Evolutionary conservation across 2,329 filamentous ascomycete species (phyloP).

Genomic region (Ascochyta fabae): DNA sequence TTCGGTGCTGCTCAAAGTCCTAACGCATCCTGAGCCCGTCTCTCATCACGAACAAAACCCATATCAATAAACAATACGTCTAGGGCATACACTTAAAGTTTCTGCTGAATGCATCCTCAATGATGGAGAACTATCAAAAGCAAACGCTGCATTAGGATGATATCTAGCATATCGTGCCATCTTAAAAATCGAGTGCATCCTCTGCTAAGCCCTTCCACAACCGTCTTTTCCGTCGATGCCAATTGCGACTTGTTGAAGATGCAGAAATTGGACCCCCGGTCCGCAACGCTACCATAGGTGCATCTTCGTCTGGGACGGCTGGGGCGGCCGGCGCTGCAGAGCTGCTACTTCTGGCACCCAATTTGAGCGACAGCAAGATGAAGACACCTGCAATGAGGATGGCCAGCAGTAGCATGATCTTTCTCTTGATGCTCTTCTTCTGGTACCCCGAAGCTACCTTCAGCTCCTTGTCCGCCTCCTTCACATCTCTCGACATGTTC

Average conservation of each 20-base stretch:
- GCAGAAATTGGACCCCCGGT: constrained; percentile 24
- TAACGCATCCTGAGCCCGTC: neutral
- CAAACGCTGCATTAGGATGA: constrained; percentile 18
- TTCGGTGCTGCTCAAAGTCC: neutral
- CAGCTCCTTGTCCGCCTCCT: constrained; percentile 90
- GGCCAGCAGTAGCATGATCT: constrained; percentile 87
- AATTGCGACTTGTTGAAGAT: constrained; percentile 33
- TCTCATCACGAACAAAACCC: too few relatives aligned
- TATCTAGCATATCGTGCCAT: constrained; percentile 12
- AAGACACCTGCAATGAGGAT: constrained; percentile 86
- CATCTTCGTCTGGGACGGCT: constrained; percentile 27
- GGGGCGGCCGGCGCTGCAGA: constrained; percentile 25
- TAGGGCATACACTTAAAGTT: too few relatives aligned
- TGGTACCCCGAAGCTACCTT: constrained; percentile 89
- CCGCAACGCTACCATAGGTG: constrained; percentile 24
- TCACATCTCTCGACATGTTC: constrained; percentile 90
- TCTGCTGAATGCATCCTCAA: too few relatives aligned
- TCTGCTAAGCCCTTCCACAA: constrained; percentile 34
- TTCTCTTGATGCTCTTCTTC: constrained; percentile 84
- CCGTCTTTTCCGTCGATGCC: constrained; percentile 46
- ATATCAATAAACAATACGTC: too few relatives aligned
- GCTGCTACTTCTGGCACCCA: constrained; percentile 57
- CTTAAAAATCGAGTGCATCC: constrained; percentile 19
- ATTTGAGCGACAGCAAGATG: constrained; percentile 82
- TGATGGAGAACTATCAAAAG: neutral